These are phyloP conservation scores for Sphagnum fallax DNA, from an alignment of 228 moss, liverwort and hornwort species.

Conservation along the genomic window DNA sequence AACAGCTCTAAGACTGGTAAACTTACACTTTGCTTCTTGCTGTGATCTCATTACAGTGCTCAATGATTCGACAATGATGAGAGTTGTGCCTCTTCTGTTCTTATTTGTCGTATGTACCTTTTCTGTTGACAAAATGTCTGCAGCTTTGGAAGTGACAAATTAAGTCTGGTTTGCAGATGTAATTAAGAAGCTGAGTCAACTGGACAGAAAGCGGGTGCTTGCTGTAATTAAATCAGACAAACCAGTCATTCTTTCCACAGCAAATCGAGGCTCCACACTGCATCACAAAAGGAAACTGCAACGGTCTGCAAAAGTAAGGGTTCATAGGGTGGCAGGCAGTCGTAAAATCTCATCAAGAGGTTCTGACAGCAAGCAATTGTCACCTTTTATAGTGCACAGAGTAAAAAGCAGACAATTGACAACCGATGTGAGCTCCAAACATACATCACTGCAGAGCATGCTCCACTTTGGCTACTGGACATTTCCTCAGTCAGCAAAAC, in stretches of 20 bases:
- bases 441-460: slow-evolving; percentile 7
- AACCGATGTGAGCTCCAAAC: slow-evolving; percentile 12
- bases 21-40: too few species aligned
- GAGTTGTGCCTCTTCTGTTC: too few species aligned
- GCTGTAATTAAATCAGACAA: slow-evolving; percentile 11
- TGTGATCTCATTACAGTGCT: too few species aligned
- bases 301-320: slow-evolving; percentile 12
- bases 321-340: slow-evolving; percentile 11
- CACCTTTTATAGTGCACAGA: slow-evolving; percentile 13
- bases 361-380: slow-evolving; percentile 18
- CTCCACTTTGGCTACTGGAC: slow-evolving; percentile 18
- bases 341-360: slow-evolving; percentile 6
- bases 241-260: slow-evolving; percentile 6
- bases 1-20: slow-evolving; percentile 14
- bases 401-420: slow-evolving; percentile 14
- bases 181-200: slow-evolving; percentile 2
- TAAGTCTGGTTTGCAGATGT: slow-evolving; percentile 3
- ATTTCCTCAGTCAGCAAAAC: slow-evolving; percentile 10
- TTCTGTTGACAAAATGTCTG: too few species aligned
- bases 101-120: too few species aligned
- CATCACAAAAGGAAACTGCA: slow-evolving; percentile 9
- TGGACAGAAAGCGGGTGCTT: slow-evolving; percentile 8
- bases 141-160: too few species aligned
- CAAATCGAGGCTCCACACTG: slow-evolving; percentile 1
- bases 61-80: too few species aligned